Conservation (phyloP, 2,329 filamentous ascomycete species). For the Fusarium camptoceras region DNA sequence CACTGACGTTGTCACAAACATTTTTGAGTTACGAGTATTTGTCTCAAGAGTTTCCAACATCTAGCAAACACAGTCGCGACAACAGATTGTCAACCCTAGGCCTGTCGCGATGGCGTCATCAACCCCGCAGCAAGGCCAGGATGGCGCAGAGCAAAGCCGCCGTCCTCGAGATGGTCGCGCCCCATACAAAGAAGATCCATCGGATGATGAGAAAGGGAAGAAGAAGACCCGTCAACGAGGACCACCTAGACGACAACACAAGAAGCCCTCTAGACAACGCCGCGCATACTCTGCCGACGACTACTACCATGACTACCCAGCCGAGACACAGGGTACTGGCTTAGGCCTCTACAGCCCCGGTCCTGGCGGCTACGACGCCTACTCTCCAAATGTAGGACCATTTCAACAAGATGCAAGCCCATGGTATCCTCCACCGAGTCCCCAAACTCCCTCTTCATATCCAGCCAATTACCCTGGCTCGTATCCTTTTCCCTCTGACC, state of each 20-base stretch:
- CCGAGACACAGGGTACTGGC: neutral
- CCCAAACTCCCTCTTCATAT: neutral
- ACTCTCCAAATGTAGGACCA: neutral
- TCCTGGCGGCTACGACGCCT: neutral
- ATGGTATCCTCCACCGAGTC: neutral
- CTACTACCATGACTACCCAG: neutral
- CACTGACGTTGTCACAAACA: neutral
- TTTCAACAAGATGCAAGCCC: neutral
- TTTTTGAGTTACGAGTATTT: neutral
- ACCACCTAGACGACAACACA: neutral
- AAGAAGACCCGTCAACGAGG: neutral
- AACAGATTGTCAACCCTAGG: neutral
- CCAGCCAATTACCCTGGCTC: neutral
- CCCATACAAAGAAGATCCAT: neutral
- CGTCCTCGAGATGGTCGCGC: neutral
- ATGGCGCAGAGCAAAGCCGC: constrained; percentile 2
- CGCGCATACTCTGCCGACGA: constrained; percentile 3
- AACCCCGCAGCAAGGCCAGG: constrained; percentile 6
- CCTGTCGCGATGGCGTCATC: constrained; percentile 11
- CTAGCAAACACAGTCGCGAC: neutral
- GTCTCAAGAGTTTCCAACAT: neutral
- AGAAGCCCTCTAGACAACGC: neutral
- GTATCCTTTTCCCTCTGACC: neutral
- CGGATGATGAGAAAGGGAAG: neutral
- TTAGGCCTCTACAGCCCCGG: neutral